phyloP scores from a whole-genome alignment of 2,329 filamentous ascomycete genomes.

The Aureobasidium sp. region DNA sequence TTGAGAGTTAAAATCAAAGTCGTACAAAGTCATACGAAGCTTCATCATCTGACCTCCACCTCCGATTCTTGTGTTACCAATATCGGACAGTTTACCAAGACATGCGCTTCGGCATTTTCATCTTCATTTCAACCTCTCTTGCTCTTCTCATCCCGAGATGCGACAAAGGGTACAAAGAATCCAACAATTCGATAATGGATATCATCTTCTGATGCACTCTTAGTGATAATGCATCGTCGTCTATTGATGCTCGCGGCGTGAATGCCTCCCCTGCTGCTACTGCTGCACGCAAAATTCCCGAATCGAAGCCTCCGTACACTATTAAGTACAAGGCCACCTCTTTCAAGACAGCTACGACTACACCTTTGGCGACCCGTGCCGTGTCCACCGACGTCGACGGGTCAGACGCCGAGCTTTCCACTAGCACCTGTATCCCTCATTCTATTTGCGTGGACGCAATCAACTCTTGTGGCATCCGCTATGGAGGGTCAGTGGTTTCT shows the following conservation, averaged over 20 bases:
- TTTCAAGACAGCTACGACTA: not conserved
- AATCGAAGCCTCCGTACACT: not conserved
- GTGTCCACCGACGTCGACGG: not conserved
- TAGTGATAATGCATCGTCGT: not conserved
- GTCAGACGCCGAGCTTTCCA: not conserved
- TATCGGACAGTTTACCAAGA: not conserved
- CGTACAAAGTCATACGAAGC: not conserved
- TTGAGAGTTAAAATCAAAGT: conserved; percentile 1
- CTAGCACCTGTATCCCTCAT: not conserved
- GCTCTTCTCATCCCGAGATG: conserved; percentile 10
- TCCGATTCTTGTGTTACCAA: not conserved
- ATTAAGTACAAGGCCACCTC: not conserved
- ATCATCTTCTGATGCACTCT: not conserved
- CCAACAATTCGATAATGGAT: not conserved
- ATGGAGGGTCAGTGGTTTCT: conserved; percentile 4
- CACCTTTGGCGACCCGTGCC: not conserved
- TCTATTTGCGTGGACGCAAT: conserved; percentile 11
- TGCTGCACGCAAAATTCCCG: not conserved
- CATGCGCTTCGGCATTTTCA: not conserved
- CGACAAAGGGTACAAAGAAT: not conserved
- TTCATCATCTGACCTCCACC: not conserved
- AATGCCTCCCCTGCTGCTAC: not conserved
- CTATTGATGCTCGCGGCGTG: not conserved
- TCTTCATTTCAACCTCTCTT: conserved; percentile 10
- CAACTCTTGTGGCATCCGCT: not conserved